Evolutionary conservation across 2,329 filamentous ascomycete species (phyloP).

Genomic region (Clonostachys chloroleuca): DNA sequence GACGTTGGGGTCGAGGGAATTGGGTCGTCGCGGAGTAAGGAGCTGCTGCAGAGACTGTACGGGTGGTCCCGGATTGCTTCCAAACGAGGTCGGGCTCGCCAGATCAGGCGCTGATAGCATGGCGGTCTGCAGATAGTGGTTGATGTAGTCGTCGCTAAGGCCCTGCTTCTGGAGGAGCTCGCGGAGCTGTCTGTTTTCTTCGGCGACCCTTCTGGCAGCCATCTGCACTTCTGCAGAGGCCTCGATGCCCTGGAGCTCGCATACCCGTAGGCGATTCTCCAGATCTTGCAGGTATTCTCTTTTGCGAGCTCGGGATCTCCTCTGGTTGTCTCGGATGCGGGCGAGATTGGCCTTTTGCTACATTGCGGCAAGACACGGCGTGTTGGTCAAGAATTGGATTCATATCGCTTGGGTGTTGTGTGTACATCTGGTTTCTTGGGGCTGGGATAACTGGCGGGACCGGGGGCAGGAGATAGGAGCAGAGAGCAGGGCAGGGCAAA

Average conservation of each 20-base stretch:
- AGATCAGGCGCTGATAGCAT: background rate
- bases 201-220: conserved; percentile 62
- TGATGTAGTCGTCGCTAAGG: conserved; percentile 50
- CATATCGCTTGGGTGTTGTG: no score
- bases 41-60: conserved; percentile 29
- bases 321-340: conserved; percentile 72
- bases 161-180: conserved; percentile 54
- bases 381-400: background rate
- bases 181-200: conserved; percentile 64
- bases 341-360: conserved; percentile 33
- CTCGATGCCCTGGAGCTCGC: conserved; percentile 61
- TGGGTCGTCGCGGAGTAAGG: conserved; percentile 26
- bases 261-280: conserved; percentile 55
- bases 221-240: conserved; percentile 69
- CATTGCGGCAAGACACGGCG: background rate
- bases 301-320: conserved; percentile 67
- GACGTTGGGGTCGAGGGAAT: conserved; percentile 15
- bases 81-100: background rate
- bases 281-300: conserved; percentile 71
- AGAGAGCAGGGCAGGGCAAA: background rate
- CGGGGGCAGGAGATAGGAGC: background rate
- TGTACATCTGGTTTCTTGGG: no score
- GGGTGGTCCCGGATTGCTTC: conserved; percentile 13
- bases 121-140: conserved; percentile 25
- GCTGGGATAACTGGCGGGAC: conserved; percentile 1